Conservation (phyloP, 1,284 basidiomycete species). For the Meira nashicola region DNA sequence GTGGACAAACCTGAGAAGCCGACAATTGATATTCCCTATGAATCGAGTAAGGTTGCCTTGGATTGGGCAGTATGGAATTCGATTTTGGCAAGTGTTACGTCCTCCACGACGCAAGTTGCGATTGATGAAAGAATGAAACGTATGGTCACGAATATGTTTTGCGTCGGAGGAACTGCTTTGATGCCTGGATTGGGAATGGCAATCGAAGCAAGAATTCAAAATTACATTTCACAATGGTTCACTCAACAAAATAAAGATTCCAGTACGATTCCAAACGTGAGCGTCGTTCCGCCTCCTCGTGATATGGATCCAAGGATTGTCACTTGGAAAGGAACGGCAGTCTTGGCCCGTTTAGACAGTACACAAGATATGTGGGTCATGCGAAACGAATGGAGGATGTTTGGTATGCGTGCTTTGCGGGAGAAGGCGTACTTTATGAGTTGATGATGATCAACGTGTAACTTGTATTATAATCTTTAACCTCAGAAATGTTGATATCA, state of each 20-base stretch:
- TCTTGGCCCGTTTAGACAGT: slow-evolving; percentile 84
- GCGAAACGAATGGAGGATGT: slow-evolving; percentile 71
- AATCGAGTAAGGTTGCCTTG: slow-evolving; percentile 83
- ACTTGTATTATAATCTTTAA: too few relatives aligned
- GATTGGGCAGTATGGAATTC: slow-evolving; percentile 78
- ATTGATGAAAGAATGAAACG: slow-evolving; percentile 80
- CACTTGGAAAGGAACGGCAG: slow-evolving; percentile 92
- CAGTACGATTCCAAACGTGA: slow-evolving; percentile 56
- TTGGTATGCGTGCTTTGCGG: slow-evolving; percentile 57
- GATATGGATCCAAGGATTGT: slow-evolving; percentile 84
- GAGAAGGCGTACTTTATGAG: slow-evolving; percentile 45
- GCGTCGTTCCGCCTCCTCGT: slow-evolving; percentile 84
- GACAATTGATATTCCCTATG: slow-evolving; percentile 69
- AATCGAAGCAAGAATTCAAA: slow-evolving; percentile 46
- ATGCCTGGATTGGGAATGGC: slow-evolving; percentile 53
- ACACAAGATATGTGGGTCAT: slow-evolving; percentile 83
- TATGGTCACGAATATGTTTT: slow-evolving; percentile 78
- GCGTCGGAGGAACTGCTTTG: slow-evolving; percentile 73
- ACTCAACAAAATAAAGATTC: slow-evolving; percentile 18
- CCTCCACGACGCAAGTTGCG: slow-evolving; percentile 13
- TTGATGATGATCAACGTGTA: too few relatives aligned
- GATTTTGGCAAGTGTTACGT: slow-evolving; percentile 62
- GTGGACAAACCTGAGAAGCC: too few relatives aligned
- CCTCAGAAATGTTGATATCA: too few relatives aligned
- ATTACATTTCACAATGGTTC: slow-evolving; percentile 19